Base-by-base conservation (phyloP, 108 stramenopile species). In the Skeletonema tropicum region DNA sequence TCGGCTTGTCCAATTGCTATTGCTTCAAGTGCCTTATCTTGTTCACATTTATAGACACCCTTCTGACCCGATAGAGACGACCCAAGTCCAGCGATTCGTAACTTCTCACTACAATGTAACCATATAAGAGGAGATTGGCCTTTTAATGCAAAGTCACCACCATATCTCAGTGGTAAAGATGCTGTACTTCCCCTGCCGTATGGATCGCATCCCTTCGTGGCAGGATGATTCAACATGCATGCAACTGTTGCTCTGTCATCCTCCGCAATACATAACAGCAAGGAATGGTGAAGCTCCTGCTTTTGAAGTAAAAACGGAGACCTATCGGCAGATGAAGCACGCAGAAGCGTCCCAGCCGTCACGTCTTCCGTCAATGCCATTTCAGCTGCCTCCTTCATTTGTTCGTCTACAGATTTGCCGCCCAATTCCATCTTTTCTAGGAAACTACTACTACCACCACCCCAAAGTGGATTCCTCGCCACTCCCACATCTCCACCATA, bases 221-320 rank as follows among this genome's bases (percentile, higher is more conserved):
- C 74, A 39, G 94, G 91, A 25, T 90, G 83, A 74, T 95, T 95
- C 14, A 95, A 81, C 45, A 93, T 83, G 39, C 82, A 76, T 3
- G 90, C 91, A 42, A 92, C 79, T 10, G 80, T 83, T 39, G 71
- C 60, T 29, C 85, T 83, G 6, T 88, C 83, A 69, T 93, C 88
- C 38, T 90, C 83, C 8, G 75, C 62, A 17, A 95, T 49, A 26
- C 93, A 68, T 45, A 93, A 73, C 32, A 93, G 74, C 9, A 93
- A 65, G 26, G 87, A 89, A 74, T 90, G 85, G 65, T 95, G 94
- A 48, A 91, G 83, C 41, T 89, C 88, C 72, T 92, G 94, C n/a
- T 87, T 79, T n/a, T 87, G 76, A 59, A 92, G 75, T 8, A 92
- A 65, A 66, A 91, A 91, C 26, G 90, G 89, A 30, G 87, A 83